phyloP scores from a whole-genome alignment of 2,329 filamentous ascomycete genomes.

The Alternaria hordeiaustralica region DNA sequence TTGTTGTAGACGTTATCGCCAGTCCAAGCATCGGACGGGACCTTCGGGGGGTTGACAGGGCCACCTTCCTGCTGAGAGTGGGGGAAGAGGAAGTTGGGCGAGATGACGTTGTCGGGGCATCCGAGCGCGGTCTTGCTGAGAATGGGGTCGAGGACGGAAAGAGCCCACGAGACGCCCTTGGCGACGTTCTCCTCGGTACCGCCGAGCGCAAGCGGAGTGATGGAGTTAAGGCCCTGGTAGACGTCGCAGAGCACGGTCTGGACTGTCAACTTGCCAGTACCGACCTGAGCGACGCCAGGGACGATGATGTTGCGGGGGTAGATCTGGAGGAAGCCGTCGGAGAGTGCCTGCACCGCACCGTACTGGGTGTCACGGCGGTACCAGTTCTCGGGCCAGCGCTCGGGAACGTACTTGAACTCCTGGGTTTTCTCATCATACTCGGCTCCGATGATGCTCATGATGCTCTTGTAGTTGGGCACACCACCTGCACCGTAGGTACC shows the following conservation, averaged over 20 bases:
- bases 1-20: constrained; percentile 48
- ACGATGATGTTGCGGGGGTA: constrained; percentile 44
- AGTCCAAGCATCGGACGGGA: constrained; percentile 28
- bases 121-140: constrained; percentile 41
- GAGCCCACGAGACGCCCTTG: constrained; percentile 35
- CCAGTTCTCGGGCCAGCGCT: constrained; percentile 62
- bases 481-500: constrained; percentile 46
- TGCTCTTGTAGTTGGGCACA: constrained; percentile 41
- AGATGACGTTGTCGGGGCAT: constrained; percentile 37
- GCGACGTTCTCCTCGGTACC: constrained; percentile 28
- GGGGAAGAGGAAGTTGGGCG: constrained; percentile 40
- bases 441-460: constrained; percentile 56
- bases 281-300: constrained; percentile 36
- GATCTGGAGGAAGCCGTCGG: constrained; percentile 41
- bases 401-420: constrained; percentile 57
- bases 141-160: constrained; percentile 38
- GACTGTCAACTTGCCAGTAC: constrained; percentile 40
- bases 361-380: constrained; percentile 57
- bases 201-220: constrained; percentile 42
- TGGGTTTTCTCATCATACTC: constrained; percentile 52
- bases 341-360: constrained; percentile 48
- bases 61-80: constrained; percentile 37
- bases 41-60: constrained; percentile 32
- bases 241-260: constrained; percentile 44
- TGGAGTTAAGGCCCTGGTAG: constrained; percentile 46